Evolutionary conservation across 2,329 filamentous ascomycete genomes (phyloP), one percentile per base, ranked within the genome.

Genomic region (Alternaria gansuensis): DNA sequence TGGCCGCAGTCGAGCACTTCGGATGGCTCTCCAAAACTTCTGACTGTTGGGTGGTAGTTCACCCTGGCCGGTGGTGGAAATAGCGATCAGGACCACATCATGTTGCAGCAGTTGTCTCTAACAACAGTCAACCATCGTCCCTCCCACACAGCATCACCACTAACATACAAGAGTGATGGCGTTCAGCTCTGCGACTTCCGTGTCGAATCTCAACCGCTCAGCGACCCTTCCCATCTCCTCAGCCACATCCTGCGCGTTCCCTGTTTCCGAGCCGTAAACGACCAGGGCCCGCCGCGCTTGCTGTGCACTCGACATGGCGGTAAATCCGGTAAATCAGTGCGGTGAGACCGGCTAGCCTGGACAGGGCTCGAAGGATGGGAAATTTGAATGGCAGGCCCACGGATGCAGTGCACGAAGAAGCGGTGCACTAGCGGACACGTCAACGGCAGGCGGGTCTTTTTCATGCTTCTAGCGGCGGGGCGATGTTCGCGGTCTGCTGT

Each of bases 41-140:
- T 87, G 84, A 3, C 90, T 88, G 81, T 98, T 98, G 55, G 87
- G 86, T 2, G 95, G 95, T 74, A 98, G 85, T 65, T 98, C 93
- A 5, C 95, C 95, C 79, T 99, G 94, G 5, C 95, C 95, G 0
- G 95, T 97, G 0, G 95, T 99, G 5, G 95, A 96, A 21, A 96
- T 82, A 60, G 92, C 88, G 70, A 99, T 91, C 50, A 98, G 82
- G 26, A 92, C 86, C 21, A 94, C 78, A 1, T 78, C 74, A 54
- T 80, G 74, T 54, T 80, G 77, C 29, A 81, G 69, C 28, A 83
- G 62, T 68, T 82, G 80, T 64, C 76, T 77, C 75, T 82, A 59
- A 52, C 39, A 23, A 36, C 37, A 51, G 61, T 61, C 53, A 68
- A 63, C 48, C 39, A 24, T 14, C 17, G 21, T 21, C 5, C 31